phyloP scores from a whole-genome alignment of 2,329 filamentous ascomycete genomes.

The Pseudogymnoascus sp. region DNA sequence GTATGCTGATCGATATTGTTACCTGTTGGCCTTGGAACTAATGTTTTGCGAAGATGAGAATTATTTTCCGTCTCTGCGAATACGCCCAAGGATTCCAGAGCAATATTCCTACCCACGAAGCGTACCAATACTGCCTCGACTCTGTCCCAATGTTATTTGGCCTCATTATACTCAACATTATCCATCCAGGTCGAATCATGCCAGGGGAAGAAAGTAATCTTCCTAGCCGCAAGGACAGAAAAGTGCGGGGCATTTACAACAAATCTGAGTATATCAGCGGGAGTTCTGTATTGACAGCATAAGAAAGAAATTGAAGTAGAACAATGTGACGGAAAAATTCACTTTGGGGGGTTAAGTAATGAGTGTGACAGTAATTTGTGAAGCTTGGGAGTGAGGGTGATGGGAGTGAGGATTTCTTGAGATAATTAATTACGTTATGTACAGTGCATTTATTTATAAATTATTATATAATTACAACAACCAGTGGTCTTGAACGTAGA shows the following conservation, averaged over 20 bases:
- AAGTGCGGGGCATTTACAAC: constrained; percentile 17
- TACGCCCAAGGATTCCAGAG: constrained; percentile 36
- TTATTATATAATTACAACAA: neutral
- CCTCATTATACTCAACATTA: constrained; percentile 29
- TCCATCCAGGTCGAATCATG: constrained; percentile 31
- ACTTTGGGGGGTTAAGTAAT: neutral
- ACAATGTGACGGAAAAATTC: neutral
- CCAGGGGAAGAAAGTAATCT: constrained; percentile 26
- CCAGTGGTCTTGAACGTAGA: too few species aligned
- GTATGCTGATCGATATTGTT: constrained; percentile 19
- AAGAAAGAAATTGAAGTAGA: neutral
- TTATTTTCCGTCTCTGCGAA: constrained; percentile 46
- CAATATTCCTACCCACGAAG: constrained; percentile 25
- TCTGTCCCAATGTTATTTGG: constrained; percentile 33
- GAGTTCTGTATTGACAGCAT: neutral
- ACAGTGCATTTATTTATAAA: neutral
- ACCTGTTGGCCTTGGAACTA: neutral
- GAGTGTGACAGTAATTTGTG: neutral
- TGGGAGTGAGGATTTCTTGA: neutral
- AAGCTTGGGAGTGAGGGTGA: neutral
- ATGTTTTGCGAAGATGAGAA: constrained; percentile 32
- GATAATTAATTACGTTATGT: neutral
- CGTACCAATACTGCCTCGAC: constrained; percentile 31
- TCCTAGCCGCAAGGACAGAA: constrained; percentile 19
- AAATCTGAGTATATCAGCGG: constrained; percentile 25